Percentiles rank a stretch among this genome's conserved stretches.
Evolutionary conservation across 306 rosid genomes (phyloP).

Genomic region (Dryas octopetala): DNA sequence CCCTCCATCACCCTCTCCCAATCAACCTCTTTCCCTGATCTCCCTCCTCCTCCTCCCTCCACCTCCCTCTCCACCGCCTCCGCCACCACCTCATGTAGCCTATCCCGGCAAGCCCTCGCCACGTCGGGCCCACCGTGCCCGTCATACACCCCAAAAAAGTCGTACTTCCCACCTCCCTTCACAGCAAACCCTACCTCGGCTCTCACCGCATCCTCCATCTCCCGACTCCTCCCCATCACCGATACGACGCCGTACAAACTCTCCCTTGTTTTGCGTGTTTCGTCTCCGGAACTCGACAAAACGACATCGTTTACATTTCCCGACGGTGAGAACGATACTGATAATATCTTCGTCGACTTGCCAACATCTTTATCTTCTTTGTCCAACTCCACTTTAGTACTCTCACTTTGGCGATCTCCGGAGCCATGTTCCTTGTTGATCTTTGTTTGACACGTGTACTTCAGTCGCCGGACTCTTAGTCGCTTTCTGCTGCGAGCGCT

Average conservation of each 20-base stretch:
- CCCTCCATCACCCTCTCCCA: conserved; percentile 80
- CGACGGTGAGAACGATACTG: conserved; percentile 24
- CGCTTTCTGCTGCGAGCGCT: conserved; percentile 33
- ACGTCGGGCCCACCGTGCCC: conserved; percentile 85
- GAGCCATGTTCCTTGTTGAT: background rate
- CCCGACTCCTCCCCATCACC: conserved; percentile 70
- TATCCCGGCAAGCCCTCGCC: conserved; percentile 59
- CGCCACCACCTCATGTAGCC: conserved; percentile 60
- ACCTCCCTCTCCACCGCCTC: conserved; percentile 38
- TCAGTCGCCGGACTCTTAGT: conserved; percentile 41
- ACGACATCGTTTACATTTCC: conserved; percentile 21
- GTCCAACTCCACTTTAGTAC: background rate
- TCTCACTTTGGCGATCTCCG: background rate
- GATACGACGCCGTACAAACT: conserved; percentile 53
- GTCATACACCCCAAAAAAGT: conserved; percentile 76
- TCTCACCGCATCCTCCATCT: conserved; percentile 87
- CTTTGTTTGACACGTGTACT: conserved; percentile 46
- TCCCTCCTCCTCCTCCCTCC: conserved; percentile 2
- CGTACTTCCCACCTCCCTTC: conserved; percentile 28
- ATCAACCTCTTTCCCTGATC: conserved; percentile 17
- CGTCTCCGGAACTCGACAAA: background rate
- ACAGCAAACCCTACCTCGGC: conserved; percentile 50
- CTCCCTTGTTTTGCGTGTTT: background rate
- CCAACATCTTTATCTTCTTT: conserved; percentile 14
- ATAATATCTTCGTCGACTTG: conserved; percentile 32